phyloP scores from a whole-genome alignment of 306 rosid genomes.

The Cicer arietinum region DNA sequence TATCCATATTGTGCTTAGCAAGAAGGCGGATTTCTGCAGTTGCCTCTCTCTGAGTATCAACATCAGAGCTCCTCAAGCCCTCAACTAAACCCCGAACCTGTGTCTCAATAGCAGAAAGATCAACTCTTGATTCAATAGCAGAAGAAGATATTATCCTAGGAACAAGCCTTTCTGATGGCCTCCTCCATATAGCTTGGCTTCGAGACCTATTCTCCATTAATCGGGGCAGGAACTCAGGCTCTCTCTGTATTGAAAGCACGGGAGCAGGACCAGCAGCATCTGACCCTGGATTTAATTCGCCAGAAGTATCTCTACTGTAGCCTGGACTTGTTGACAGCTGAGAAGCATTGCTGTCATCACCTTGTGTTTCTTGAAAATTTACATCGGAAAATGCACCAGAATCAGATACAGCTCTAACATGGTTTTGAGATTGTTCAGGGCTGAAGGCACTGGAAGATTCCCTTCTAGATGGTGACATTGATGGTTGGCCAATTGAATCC shows the following conservation, averaged over 20 bases:
- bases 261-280: conserved; percentile 53
- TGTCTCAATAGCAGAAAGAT: conserved; percentile 77
- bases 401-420: conserved; percentile 66
- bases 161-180: conserved; percentile 69
- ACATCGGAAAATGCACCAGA: conserved; percentile 61
- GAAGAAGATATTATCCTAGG: conserved; percentile 66
- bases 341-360: conserved; percentile 59
- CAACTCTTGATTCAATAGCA: conserved; percentile 64
- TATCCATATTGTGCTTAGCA: conserved; percentile 86
- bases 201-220: conserved; percentile 65
- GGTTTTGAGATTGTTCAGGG: conserved; percentile 63
- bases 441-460: conserved; percentile 57
- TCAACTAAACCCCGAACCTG: conserved; percentile 77
- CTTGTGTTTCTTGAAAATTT: conserved; percentile 60
- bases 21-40: conserved; percentile 77
- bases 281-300: conserved; percentile 64
- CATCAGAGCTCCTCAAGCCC: conserved; percentile 65
- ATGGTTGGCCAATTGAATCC: conserved; percentile 62
- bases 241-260: conserved; percentile 56
- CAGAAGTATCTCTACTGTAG: conserved; percentile 70
- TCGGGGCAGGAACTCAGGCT: conserved; percentile 60
- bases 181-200: conserved; percentile 66
- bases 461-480: conserved; percentile 63
- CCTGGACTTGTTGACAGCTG: conserved; percentile 63
- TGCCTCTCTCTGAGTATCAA: conserved; percentile 79